Evolutionary conservation across 768 basidiomycete genomes (phyloP).

Genomic region (Hydnomerulius pinastri): DNA sequence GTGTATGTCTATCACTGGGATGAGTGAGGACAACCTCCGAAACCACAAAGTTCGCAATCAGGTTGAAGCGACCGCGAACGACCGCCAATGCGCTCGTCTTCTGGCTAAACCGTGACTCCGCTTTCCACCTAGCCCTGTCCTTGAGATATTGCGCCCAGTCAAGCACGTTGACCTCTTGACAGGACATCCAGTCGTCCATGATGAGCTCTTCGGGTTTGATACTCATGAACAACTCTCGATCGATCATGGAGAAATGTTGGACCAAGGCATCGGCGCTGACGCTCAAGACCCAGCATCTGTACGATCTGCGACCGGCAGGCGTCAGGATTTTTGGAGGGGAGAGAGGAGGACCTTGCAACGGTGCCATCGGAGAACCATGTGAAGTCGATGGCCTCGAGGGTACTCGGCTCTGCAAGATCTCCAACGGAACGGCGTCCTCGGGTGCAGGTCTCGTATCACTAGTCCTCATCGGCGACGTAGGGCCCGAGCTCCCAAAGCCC

Average conservation of each 20-base stretch:
- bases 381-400: slow-evolving; percentile 38
- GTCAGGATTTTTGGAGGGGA: slow-evolving; percentile 38
- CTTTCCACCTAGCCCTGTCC: slow-evolving; percentile 69
- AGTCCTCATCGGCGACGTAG: slow-evolving; percentile 33
- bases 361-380: slow-evolving; percentile 28
- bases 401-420: slow-evolving; percentile 65
- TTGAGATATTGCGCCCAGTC: slow-evolving; percentile 87
- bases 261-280: slow-evolving; percentile 64
- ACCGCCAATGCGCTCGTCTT: slow-evolving; percentile 74
- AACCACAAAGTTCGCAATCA: slow-evolving; percentile 77
- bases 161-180: slow-evolving; percentile 63
- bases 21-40: slow-evolving; percentile 81
- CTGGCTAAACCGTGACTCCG: slow-evolving; percentile 53
- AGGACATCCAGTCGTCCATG: slow-evolving; percentile 65
- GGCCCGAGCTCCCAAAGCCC: neutral
- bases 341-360: slow-evolving; percentile 14
- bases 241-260: slow-evolving; percentile 84
- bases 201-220: slow-evolving; percentile 91
- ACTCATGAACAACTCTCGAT: slow-evolving; percentile 81
- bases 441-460: slow-evolving; percentile 49
- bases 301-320: slow-evolving; percentile 42
- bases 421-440: slow-evolving; percentile 66
- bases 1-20: slow-evolving; percentile 58
- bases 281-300: slow-evolving; percentile 74
- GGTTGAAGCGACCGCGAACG: slow-evolving; percentile 80